phyloP scores from a whole-genome alignment of 441 rosid genomes.

The Codiaeum variegatum region DNA sequence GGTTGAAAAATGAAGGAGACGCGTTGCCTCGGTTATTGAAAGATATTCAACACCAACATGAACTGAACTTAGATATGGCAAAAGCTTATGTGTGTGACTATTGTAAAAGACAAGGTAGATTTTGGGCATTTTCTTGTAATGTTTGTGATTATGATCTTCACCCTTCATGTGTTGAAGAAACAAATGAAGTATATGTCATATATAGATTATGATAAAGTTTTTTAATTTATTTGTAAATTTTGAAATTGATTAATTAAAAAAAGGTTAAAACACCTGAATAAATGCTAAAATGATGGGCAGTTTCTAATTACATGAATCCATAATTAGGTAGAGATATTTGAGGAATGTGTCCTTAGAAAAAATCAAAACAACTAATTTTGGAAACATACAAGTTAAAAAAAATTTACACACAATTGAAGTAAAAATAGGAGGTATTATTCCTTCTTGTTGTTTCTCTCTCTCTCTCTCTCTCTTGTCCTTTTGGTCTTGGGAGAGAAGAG shows the following conservation, averaged over 20 bases:
- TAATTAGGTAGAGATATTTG: slow-evolving; percentile 13
- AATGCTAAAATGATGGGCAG: slow-evolving; percentile 14
- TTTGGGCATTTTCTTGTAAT: slow-evolving; percentile 76
- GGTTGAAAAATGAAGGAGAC: slow-evolving; percentile 60
- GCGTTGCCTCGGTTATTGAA: slow-evolving; percentile 49
- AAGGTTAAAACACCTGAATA: slow-evolving; percentile 13
- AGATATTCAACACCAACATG: slow-evolving; percentile 62
- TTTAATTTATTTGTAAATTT: too few relatives aligned
- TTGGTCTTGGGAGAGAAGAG: slow-evolving; percentile 4
- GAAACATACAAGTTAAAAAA: not conserved
- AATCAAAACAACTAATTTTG: slow-evolving; percentile 19
- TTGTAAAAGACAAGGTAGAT: slow-evolving; percentile 61
- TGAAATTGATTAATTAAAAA: too few relatives aligned
- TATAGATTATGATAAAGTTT: too few relatives aligned
- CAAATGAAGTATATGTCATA: not conserved
- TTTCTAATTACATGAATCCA: slow-evolving; percentile 8
- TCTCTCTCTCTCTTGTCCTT: not conserved
- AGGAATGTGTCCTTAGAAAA: slow-evolving; percentile 16
- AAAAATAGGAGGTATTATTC: not conserved
- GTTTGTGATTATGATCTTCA: slow-evolving; percentile 79
- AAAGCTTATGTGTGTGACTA: slow-evolving; percentile 66
- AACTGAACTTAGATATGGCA: slow-evolving; percentile 74
- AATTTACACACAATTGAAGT: not conserved
- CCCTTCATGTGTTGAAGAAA: slow-evolving; percentile 54
- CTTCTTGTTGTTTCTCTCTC: not conserved